Conservation (phyloP, 1,139 yeast genomes). For the Sugiyamaella xylanicola region DNA sequence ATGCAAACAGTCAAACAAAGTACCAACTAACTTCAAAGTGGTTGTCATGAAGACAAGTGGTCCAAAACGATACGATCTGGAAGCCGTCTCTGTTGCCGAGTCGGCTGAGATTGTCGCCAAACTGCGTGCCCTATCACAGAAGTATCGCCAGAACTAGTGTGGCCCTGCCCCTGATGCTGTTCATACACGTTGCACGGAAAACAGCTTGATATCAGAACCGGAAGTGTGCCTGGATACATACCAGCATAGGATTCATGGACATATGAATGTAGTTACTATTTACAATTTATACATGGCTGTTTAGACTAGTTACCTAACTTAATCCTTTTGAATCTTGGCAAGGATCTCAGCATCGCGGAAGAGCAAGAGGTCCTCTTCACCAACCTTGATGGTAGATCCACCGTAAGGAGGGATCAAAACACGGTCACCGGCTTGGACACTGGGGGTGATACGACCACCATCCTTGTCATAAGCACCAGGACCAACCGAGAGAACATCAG, state of each 20-base stretch:
- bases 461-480: constrained; percentile 58
- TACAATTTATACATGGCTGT: background rate
- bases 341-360: constrained; percentile 89
- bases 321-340: constrained; percentile 69
- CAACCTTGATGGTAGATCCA: constrained; percentile 85
- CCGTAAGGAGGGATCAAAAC: constrained; percentile 91
- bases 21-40: constrained; percentile 79
- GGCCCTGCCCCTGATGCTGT: no score
- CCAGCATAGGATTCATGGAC: no score
- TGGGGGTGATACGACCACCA: constrained; percentile 70
- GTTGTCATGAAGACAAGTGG: constrained; percentile 69
- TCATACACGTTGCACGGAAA: no score
- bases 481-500: constrained; percentile 48
- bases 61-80: constrained; percentile 82
- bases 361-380: constrained; percentile 56
- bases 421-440: constrained; percentile 85
- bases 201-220: no score
- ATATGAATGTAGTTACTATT: background rate
- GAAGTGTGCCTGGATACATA: no score
- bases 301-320: constrained; percentile 6
- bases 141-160: constrained; percentile 23
- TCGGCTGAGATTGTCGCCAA: constrained; percentile 76
- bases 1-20: constrained; percentile 75
- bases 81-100: constrained; percentile 63
- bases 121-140: constrained; percentile 42